These are phyloP conservation scores for Elsinoe arachidis DNA, from an alignment of 2,329 filamentous ascomycete genomes.

Conservation along the genomic window DNA sequence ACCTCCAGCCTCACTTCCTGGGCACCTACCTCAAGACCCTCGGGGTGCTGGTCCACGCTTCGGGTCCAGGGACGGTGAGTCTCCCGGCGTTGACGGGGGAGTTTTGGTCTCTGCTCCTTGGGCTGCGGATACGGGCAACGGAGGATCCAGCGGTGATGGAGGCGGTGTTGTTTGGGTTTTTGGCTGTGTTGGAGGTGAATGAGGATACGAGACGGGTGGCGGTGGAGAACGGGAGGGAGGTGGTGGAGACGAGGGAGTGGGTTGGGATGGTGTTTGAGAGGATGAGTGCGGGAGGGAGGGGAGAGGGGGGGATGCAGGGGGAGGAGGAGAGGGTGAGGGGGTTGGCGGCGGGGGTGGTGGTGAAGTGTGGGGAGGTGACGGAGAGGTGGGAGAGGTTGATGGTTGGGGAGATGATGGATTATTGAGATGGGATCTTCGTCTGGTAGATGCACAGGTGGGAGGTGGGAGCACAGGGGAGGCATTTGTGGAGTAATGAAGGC, in stretches of 20 bases:
- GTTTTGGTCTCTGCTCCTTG: constrained; percentile 73
- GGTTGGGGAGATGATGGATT: constrained; percentile 55
- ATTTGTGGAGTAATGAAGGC: no score
- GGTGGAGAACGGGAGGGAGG: constrained; percentile 61
- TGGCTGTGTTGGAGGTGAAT: constrained; percentile 77
- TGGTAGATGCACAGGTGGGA: no score
- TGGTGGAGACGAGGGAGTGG: constrained; percentile 86
- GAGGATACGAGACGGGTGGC: constrained; percentile 63
- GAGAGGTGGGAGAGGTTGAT: constrained; percentile 71
- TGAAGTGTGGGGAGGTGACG: constrained; percentile 71
- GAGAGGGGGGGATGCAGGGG: constrained; percentile 35
- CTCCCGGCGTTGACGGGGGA: constrained; percentile 76
- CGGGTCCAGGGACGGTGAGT: constrained; percentile 67
- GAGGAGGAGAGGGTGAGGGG: constrained; percentile 76
- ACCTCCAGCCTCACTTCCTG: constrained; percentile 67
- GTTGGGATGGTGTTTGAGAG: constrained; percentile 63
- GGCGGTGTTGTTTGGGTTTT: constrained; percentile 67
- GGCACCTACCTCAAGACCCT: constrained; percentile 78
- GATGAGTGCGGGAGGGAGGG: constrained; percentile 12
- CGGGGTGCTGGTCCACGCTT: constrained; percentile 70
- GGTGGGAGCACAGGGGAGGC: no score
- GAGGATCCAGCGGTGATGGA: constrained; percentile 53
- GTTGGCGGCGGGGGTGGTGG: constrained; percentile 65
- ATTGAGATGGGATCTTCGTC: background rate
- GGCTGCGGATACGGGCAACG: constrained; percentile 46